A percentile compares a stretch with the other conserved stretches of the same genome.
phyloP scores from a whole-genome alignment of 75 land plant species.

The Gnetum montanum region DNA sequence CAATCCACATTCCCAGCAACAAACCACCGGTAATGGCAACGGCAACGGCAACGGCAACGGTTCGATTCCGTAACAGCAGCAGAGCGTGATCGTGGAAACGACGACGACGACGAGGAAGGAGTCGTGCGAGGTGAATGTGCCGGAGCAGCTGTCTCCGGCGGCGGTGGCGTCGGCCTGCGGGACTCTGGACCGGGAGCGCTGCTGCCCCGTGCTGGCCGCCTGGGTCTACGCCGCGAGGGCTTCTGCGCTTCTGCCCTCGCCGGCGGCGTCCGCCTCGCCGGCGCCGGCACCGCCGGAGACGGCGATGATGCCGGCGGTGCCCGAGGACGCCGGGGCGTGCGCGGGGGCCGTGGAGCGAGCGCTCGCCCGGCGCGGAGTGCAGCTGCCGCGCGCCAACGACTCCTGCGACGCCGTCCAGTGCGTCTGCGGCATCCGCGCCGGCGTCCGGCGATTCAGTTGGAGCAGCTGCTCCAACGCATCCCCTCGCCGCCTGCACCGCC shows the following conservation, averaged over 20 bases:
- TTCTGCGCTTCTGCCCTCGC: conserved; percentile 10
- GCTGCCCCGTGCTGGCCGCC: conserved; percentile 71
- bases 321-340: conserved; percentile 64
- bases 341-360: conserved; percentile 27
- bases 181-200: conserved; percentile 20
- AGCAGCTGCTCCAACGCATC: conserved; percentile 15
- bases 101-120: no score
- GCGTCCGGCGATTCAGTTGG: conserved; percentile 5
- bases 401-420: conserved; percentile 54
- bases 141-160: no score
- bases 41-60: no score
- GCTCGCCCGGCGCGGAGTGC: conserved; percentile 22
- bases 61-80: no score
- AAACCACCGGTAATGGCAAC: no score
- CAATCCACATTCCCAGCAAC: no score
- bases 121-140: no score
- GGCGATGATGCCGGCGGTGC: conserved; percentile 32
- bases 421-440: conserved; percentile 59
- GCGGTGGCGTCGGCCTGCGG: conserved; percentile 27
- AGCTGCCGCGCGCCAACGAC: conserved; percentile 19
- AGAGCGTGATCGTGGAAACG: no score
- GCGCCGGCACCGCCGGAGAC: background rate
- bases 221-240: conserved; percentile 61
- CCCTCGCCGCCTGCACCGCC: conserved; percentile 1
- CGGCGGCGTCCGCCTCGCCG: background rate